Percentiles rank a stretch among this genome's conserved stretches.
Conservation (phyloP, 352 stramenopile genomes). For the Phytophthora pini region DNA sequence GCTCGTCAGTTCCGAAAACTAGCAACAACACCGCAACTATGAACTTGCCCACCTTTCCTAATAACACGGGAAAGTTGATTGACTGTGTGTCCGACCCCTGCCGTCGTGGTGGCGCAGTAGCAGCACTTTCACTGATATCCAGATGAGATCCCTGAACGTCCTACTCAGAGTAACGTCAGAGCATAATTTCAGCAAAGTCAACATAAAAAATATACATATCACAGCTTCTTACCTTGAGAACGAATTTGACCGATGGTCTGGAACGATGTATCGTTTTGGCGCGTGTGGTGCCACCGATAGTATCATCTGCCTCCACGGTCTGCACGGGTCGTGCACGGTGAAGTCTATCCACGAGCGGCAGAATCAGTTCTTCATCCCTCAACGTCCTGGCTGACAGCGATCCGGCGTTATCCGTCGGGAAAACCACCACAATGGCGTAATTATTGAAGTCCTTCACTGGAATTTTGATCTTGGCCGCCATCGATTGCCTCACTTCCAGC, state of each 20-base stretch:
- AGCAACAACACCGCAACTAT: neutral
- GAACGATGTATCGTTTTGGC: conserved; percentile 68
- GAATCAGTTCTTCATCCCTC: conserved; percentile 80
- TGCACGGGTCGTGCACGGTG: conserved; percentile 54
- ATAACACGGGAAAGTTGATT: conserved; percentile 70
- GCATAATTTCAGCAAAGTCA: conserved; percentile 11
- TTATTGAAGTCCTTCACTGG: conserved; percentile 61
- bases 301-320: conserved; percentile 56
- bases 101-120: conserved; percentile 21
- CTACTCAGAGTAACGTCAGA: conserved; percentile 30
- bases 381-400: conserved; percentile 75
- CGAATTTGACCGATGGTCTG: conserved; percentile 77
- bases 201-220: neutral
- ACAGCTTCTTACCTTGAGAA: conserved; percentile 67
- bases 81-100: conserved; percentile 49
- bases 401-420: conserved; percentile 62
- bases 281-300: conserved; percentile 43
- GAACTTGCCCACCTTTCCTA: conserved; percentile 60
- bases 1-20: neutral
- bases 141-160: conserved; percentile 75
- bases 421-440: conserved; percentile 86
- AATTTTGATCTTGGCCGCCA: conserved; percentile 88
- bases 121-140: conserved; percentile 63
- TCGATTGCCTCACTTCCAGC: conserved; percentile 78
- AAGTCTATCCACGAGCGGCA: conserved; percentile 73